phyloP scores from a whole-genome alignment of 1,139 yeast genomes.

The Geotrichum siamense region DNA sequence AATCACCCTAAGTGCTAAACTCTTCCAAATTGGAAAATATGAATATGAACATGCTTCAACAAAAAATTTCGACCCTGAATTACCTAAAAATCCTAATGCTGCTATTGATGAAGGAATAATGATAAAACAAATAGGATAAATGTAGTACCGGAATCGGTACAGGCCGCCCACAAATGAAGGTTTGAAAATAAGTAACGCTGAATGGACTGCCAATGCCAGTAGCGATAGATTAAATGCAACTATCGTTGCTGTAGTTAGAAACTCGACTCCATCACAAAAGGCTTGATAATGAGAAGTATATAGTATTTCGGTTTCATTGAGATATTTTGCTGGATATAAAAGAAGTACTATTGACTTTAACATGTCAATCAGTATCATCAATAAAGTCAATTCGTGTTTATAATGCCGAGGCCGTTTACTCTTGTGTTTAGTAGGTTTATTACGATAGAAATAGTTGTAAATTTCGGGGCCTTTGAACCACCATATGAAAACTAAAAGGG shows the following conservation, averaged over 20 bases:
- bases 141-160: conserved; percentile 46
- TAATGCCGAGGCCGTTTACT: conserved; percentile 37
- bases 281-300: conserved; percentile 16
- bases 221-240: conserved; percentile 55
- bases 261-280: conserved; percentile 64
- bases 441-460: conserved; percentile 1
- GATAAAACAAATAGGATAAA: conserved; percentile 47
- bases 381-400: conserved; percentile 62
- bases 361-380: conserved; percentile 62
- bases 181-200: conserved; percentile 55
- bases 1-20: conserved; percentile 68
- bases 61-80: conserved; percentile 29
- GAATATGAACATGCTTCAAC: conserved; percentile 77
- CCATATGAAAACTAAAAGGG: conserved; percentile 16
- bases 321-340: conserved; percentile 56
- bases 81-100: conserved; percentile 56
- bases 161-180: conserved; percentile 41
- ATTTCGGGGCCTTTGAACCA: conserved; percentile 16
- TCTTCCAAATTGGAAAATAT: conserved; percentile 61
- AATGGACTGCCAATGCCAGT: conserved; percentile 70
- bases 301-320: conserved; percentile 32
- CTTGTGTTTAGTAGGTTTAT: background rate
- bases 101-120: conserved; percentile 60
- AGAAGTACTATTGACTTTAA: conserved; percentile 60
- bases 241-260: conserved; percentile 59